phyloP scores from a whole-genome alignment of 2,329 filamentous ascomycete species.

The Phialophora expanda region DNA sequence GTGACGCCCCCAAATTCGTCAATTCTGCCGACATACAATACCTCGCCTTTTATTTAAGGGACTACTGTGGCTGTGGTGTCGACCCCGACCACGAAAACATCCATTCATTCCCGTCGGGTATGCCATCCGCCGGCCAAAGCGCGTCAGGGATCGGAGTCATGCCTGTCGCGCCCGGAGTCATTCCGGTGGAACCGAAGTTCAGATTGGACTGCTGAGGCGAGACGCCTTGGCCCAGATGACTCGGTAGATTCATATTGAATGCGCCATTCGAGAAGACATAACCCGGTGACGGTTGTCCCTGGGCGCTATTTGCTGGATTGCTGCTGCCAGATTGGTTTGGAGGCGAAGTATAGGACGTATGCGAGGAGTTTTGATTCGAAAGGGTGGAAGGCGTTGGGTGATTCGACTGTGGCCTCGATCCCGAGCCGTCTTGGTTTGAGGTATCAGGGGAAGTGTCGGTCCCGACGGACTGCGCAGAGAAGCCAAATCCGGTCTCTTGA shows the following conservation, averaged over 20 bases:
- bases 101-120: conserved; percentile 36
- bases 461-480: conserved; percentile 25
- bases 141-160: conserved; percentile 34
- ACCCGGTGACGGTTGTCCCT: conserved; percentile 23
- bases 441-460: conserved; percentile 30
- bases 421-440: conserved; percentile 27
- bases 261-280: conserved; percentile 14
- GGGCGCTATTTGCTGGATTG: conserved; percentile 19
- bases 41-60: neutral
- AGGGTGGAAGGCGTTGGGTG: conserved; percentile 36
- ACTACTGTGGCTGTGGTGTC: conserved; percentile 29
- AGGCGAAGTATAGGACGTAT: conserved; percentile 35
- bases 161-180: conserved; percentile 35
- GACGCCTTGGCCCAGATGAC: conserved; percentile 10
- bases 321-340: conserved; percentile 28
- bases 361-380: conserved; percentile 31
- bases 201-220: conserved; percentile 8
- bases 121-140: conserved; percentile 33
- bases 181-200: conserved; percentile 29
- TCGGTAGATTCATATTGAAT: conserved; percentile 14
- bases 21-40: neutral
- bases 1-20: neutral
- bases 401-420: conserved; percentile 34
- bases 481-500: conserved; percentile 22
- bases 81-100: conserved; percentile 36